A percentile compares a stretch with the other conserved stretches of the same genome.
These are phyloP conservation scores for Breviolum minutum DNA, from an alignment of 73 alveolate genomes.

Conservation along the genomic window DNA sequence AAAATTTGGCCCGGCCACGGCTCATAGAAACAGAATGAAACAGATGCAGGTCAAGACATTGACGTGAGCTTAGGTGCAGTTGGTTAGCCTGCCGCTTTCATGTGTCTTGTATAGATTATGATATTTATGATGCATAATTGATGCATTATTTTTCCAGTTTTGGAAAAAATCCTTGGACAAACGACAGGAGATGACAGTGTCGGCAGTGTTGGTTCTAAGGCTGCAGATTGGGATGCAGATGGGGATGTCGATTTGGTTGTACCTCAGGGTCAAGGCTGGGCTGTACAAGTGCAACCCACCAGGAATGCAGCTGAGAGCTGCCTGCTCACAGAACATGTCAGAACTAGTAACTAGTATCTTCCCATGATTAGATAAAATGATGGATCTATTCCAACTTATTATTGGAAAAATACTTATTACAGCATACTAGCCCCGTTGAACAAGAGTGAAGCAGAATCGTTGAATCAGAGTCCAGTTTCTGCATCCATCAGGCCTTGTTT, in stretches of 20 bases:
- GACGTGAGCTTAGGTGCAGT: constrained; percentile 2
- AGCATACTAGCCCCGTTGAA: too few species aligned
- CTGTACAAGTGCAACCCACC: not conserved
- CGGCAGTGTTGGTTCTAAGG: not conserved
- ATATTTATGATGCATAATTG: not conserved
- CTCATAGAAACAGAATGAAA: not conserved
- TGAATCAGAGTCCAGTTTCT: too few species aligned
- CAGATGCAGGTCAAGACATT: not conserved
- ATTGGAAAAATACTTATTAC: too few species aligned
- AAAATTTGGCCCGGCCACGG: too few species aligned
- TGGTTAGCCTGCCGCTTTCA: constrained; percentile 51
- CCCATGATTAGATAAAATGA: too few species aligned
- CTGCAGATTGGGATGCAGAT: constrained; percentile 77
- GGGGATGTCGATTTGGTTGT: constrained; percentile 72
- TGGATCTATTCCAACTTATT: too few species aligned
- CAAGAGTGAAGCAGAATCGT: too few species aligned
- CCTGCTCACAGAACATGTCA: too few species aligned
- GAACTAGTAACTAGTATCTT: not conserved
- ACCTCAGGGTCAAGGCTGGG: constrained; percentile 57
- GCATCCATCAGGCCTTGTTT: not conserved
- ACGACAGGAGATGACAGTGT: not conserved
- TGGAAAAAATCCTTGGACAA: not conserved
- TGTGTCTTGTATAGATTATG: not conserved
- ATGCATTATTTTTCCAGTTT: too few species aligned
- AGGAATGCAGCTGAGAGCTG: too few species aligned